Conservation (phyloP, 176 grass and related monocot genomes). For the Eremochloa ophiuroides region DNA sequence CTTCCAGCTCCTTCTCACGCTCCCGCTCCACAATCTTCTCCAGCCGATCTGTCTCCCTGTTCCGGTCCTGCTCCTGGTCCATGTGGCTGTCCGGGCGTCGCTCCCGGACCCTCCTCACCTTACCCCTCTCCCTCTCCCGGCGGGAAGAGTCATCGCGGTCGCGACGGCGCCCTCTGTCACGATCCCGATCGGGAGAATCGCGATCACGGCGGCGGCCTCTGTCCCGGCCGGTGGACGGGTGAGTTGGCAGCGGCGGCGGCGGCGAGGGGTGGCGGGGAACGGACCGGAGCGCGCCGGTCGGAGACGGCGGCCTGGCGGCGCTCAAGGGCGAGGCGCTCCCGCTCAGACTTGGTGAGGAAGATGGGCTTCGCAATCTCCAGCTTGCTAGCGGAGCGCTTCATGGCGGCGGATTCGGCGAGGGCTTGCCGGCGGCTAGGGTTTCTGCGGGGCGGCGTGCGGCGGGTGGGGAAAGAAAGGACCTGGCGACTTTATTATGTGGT, state of each 20-base stretch:
- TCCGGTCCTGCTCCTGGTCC: constrained; percentile 42
- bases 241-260: too few species aligned
- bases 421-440: too few species aligned
- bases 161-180: constrained; percentile 16
- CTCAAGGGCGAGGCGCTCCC: constrained; percentile 68
- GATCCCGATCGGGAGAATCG: too few species aligned
- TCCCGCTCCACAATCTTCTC: constrained; percentile 87
- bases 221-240: too few species aligned
- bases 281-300: constrained; percentile 49
- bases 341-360: constrained; percentile 67
- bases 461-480: too few species aligned
- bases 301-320: constrained; percentile 73
- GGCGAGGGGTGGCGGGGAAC: too few species aligned
- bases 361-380: constrained; percentile 28
- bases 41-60: constrained; percentile 44
- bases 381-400: constrained; percentile 57
- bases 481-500: too few species aligned
- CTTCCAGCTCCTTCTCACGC: constrained; percentile 78
- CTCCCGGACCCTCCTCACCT: too few species aligned
- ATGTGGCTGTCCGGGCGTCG: too few species aligned
- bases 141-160: constrained; percentile 35
- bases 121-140: constrained; percentile 7
- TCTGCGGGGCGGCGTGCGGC: too few species aligned
- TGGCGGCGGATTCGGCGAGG: too few species aligned
- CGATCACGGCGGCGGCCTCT: too few species aligned